These are phyloP conservation scores for Asterochloris sp. DNA, from an alignment of 139 green algal species.

Conservation along the genomic window DNA sequence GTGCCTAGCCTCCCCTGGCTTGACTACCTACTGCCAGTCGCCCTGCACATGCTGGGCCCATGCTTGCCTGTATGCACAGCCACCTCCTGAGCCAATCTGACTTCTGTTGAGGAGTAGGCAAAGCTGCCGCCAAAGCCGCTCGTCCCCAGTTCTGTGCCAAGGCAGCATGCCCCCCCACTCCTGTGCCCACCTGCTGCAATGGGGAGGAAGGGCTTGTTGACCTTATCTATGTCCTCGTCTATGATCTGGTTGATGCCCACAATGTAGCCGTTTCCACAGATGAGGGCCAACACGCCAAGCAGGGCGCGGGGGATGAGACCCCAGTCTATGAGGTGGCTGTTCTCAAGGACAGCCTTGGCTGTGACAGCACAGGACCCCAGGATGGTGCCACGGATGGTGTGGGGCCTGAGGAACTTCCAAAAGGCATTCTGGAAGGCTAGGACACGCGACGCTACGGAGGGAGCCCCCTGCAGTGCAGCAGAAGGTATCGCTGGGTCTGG, in stretches of 20 bases:
- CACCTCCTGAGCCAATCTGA: too few species aligned
- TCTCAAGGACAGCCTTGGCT: slow-evolving; percentile 63
- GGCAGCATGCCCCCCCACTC: too few species aligned
- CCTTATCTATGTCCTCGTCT: slow-evolving; percentile 91
- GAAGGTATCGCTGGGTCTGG: background rate
- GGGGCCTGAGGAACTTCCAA: slow-evolving; percentile 97
- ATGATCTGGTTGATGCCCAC: slow-evolving; percentile 99
- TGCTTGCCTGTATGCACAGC: too few species aligned
- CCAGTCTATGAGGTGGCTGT: slow-evolving; percentile 80
- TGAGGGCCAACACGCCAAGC: slow-evolving; percentile 81
- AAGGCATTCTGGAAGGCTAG: slow-evolving; percentile 78
- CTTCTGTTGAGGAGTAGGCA: too few species aligned
- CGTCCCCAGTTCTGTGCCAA: too few species aligned
- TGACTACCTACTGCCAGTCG: too few species aligned
- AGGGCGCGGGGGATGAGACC: slow-evolving; percentile 78
- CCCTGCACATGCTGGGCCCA: too few species aligned
- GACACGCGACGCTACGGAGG: background rate
- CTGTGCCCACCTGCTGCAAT: slow-evolving; percentile 77
- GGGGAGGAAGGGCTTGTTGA: slow-evolving; percentile 99
- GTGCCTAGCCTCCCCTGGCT: too few species aligned
- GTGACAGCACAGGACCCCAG: slow-evolving; percentile 83
- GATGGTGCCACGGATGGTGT: slow-evolving; percentile 92
- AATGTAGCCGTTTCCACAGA: slow-evolving; percentile 99
- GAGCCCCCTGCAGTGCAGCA: background rate
- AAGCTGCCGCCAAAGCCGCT: too few species aligned